phyloP scores from a whole-genome alignment of 148 eudicot species.

The Rhododendron ovatum region DNA sequence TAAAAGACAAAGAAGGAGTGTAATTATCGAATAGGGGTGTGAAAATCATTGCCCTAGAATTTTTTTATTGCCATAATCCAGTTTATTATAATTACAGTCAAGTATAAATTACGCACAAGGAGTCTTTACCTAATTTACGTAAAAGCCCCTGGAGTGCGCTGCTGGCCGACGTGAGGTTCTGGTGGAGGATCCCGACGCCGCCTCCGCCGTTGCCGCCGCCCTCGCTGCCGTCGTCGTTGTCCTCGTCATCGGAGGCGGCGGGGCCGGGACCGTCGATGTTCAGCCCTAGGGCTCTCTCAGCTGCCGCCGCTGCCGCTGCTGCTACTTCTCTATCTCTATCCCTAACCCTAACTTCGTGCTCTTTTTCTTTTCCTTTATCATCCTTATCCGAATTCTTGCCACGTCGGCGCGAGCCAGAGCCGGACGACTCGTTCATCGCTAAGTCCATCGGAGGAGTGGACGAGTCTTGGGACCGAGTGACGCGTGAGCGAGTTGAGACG shows the following conservation, averaged over 20 bases:
- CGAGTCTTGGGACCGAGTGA: constrained; percentile 30
- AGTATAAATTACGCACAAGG: not conserved
- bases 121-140: constrained; percentile 53
- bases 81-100: not conserved
- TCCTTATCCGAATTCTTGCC: constrained; percentile 45
- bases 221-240: constrained; percentile 57
- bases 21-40: not conserved
- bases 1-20: not conserved
- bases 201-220: constrained; percentile 49
- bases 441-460: constrained; percentile 41
- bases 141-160: constrained; percentile 95
- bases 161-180: constrained; percentile 85
- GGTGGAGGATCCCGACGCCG: constrained; percentile 72
- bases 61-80: not conserved
- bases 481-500: constrained; percentile 46
- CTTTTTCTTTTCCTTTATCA: constrained; percentile 86
- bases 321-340: constrained; percentile 51
- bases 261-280: constrained; percentile 42
- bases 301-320: constrained; percentile 20
- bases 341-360: constrained; percentile 50
- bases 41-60: not conserved
- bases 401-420: constrained; percentile 47
- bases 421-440: constrained; percentile 44
- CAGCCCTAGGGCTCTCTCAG: constrained; percentile 45
- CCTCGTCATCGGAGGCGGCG: constrained; percentile 43